Conservation (phyloP, 345 rosid species). For the Passiflora organensis region DNA sequence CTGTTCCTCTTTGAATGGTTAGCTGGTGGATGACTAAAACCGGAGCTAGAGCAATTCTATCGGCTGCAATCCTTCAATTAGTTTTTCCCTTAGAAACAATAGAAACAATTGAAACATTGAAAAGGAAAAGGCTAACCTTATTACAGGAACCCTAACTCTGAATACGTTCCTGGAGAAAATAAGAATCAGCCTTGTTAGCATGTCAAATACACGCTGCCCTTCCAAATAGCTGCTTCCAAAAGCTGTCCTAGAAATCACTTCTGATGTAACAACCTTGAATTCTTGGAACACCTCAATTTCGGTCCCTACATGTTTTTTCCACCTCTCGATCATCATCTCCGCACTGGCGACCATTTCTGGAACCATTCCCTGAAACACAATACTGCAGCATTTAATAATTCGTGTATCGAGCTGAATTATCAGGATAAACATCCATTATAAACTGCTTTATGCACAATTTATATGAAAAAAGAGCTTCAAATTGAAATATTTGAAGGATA, state of each 20-base stretch:
- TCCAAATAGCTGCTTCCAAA: constrained; percentile 47
- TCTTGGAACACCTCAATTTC: constrained; percentile 41
- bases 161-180: constrained; percentile 15
- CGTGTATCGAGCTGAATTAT: too few relatives aligned
- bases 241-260: constrained; percentile 47
- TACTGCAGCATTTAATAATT: too few relatives aligned
- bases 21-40: too few relatives aligned
- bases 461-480: background rate
- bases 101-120: too few relatives aligned
- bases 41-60: too few relatives aligned
- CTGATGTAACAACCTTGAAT: constrained; percentile 38
- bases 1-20: too few relatives aligned
- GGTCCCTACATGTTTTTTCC: constrained; percentile 28
- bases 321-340: constrained; percentile 40
- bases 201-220: constrained; percentile 36
- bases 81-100: too few relatives aligned
- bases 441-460: too few relatives aligned
- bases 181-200: constrained; percentile 19
- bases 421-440: too few relatives aligned
- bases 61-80: too few relatives aligned
- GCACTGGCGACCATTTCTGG: constrained; percentile 32
- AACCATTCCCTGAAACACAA: constrained; percentile 21
- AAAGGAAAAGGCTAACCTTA: constrained; percentile 1
- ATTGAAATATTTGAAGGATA: too few relatives aligned
- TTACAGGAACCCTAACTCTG: constrained; percentile 10